Base-by-base conservation (phyloP, 805 yeast species). In the Kodamaea restingae region DNA sequence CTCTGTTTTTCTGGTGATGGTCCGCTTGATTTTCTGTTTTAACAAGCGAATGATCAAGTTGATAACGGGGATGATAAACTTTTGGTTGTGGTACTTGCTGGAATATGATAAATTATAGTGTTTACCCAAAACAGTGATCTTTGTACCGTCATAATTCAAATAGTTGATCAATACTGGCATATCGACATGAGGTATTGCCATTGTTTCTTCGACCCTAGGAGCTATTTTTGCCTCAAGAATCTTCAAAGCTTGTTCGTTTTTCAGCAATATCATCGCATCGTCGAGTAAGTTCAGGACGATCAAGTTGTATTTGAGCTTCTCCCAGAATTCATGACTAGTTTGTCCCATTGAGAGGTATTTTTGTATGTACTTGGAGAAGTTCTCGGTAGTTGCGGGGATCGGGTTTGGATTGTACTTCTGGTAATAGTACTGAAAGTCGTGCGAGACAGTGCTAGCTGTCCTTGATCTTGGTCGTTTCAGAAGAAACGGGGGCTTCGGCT, bases 261-360 rank as follows among this genome's bases (percentile, higher is more conserved):
- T 68, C 14, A 72, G 66, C n/a, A 67, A 48, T 17, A 64, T 60
- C 61, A 68, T 60, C 3, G 70, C 48, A 39, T 65, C 69, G 40
- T 69, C 72, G 29, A 69, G 44, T 10, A 69, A 49, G 39, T 63
- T 62, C 4, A 71, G 65, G 4, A 64, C 50, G 3, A 69, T 52
- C 21, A 69, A 44, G 43, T 54, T 60, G 46, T 68, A 69, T 49
- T 67, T 68, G 57, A 68, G 66, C 41, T 57, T 58, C 40, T 69
- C 74, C 63, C 65, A 58, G 34, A 66, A 61, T 40, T 54, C 52
- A 7, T 39, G 38, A 9, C 27, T 18, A 21, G 43, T 44, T 8
- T 40, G 41, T 21, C 52, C 46, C 33, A 52, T 37, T 0, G 50
- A 39, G 7, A 67, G 48, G 51, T 67, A 66, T 35, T 58, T 58